Percentiles rank a stretch among this genome's conserved stretches.
Evolutionary conservation across 495 filamentous ascomycete species (phyloP).

Genomic region (Penicillium flavigenum): DNA sequence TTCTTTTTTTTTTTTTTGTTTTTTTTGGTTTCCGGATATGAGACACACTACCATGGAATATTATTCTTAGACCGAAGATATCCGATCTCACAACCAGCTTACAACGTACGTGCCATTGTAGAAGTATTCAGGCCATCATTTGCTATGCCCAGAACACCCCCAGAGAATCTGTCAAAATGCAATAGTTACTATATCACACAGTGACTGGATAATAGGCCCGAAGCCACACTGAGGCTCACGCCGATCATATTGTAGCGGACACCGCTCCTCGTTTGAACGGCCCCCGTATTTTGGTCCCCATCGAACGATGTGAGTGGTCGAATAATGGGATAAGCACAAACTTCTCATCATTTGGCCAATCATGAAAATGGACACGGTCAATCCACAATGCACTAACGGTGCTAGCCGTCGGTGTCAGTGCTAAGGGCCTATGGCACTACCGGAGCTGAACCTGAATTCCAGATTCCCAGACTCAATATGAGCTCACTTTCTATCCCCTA

Average conservation of each 20-base stretch:
- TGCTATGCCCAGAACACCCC: background rate
- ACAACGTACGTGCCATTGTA: background rate
- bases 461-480: background rate
- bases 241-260: constrained; percentile 13
- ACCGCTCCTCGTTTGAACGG: constrained; percentile 26
- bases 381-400: constrained; percentile 18
- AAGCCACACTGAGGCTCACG: constrained; percentile 16
- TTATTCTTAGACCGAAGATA: constrained; percentile 3
- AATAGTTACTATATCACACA: background rate
- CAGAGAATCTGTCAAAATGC: background rate
- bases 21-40: background rate
- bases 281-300: background rate
- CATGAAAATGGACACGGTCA: background rate
- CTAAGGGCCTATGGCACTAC: background rate
- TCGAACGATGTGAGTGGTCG: constrained; percentile 17
- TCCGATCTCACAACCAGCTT: constrained; percentile 1
- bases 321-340: constrained; percentile 16
- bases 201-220: background rate
- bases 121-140: background rate
- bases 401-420: constrained; percentile 31
- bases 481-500: background rate
- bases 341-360: constrained; percentile 16
- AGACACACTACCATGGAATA: background rate
- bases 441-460: constrained; percentile 9
- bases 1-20: background rate